Base-by-base conservation (phyloP, 306 rosid species). In the Neltuma alba region DNA sequence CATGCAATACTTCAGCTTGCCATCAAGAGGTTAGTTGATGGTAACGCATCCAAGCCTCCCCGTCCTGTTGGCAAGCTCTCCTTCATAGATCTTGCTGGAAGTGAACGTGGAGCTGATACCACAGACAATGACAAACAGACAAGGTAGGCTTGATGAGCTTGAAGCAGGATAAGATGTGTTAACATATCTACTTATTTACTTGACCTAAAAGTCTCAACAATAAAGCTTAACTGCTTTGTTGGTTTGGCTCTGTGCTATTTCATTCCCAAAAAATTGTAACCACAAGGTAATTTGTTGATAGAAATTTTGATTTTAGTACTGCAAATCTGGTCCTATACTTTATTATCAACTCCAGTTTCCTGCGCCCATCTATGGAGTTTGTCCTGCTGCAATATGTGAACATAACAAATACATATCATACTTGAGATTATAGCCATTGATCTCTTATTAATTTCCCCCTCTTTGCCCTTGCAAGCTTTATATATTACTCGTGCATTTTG, bases 81-180 rank as follows among this genome's bases (percentile, higher is more conserved):
- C 71, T 93, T 93, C 83, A 93, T 93, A 71, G 98, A 93, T 82
- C 98, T 93, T 72, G 98, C 98, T 58, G 98, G 98, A 85, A 93
- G 98, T 85, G 98, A 93, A 84, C 98, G 98, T 61, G 98, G 98
- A 75, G 98, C 98, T 9, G 98, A 93, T 85, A 93, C 98, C 73
- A 93, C 98, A 42, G 98, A 93, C 80, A 93, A 93, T 85, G 98
- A 93, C 76, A 93, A 90, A 80, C 98, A 87, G 83, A 93, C 98
- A 47, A 90, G 98, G 98, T 93, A 85, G 61, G 52, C 36, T 42
- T 18, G 41, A 55, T 71, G 80, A 52, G 34, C 62, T 52, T 18
- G 76, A 76, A 76, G 63, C 44, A 40, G 66, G 77, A 74, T 41
- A 44, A 18, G 42, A 34, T 64, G 42, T 7, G 4, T 38, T 11